Evolutionary conservation across 2,329 filamentous ascomycete genomes (phyloP), one percentile per base, ranked within the genome.

Genomic region (Cladosporium sp.): DNA sequence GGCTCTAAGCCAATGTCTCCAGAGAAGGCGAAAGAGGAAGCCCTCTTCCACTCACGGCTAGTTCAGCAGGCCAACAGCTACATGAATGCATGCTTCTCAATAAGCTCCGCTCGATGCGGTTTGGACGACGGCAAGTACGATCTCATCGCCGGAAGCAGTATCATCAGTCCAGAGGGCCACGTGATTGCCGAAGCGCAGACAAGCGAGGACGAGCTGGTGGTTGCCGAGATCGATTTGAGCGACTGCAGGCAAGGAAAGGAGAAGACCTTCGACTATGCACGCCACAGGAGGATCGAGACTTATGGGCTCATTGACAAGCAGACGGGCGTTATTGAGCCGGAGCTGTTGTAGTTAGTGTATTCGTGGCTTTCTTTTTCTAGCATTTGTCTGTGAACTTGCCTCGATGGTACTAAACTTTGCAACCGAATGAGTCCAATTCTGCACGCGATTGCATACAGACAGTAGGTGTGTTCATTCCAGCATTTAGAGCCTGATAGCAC

Each of bases 41-140:
- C 83, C 0, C 74, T 84, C 10, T 84, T 84, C 70, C 83, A 86
- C 64, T 83, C 85, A 66, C 77, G 79, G 58, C 74, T 86, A 23
- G 80, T 82, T 10, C 82, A 84, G 78, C 82, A 85, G 71, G 78
- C 79, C 1, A 83, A 84, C 58, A 82, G 79, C 66, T 85, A 85
- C 69, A 83, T 83, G 71, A 84, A 86, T 69, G 79, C 80, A 8
- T 83, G 81, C 64, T 86, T 83, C 69, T 81, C 79, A 21, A 79
- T 86, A 64, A 79, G 78, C 48, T 78, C 81, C 2, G 83, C 81
- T 14, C 81, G 84, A 63, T 83, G 81, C 39, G 84, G 84, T 4
- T 67, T 80, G 6, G 84, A 85, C 68, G 83, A 85, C 70, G 81
- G 81, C n/a, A 78, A 80, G 66, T 81, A 78, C 67, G 77, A 81